Evolutionary conservation across 768 basidiomycete species (phyloP), one percentile per base, ranked within the genome.

Genomic region (Hydnum rufescens): DNA sequence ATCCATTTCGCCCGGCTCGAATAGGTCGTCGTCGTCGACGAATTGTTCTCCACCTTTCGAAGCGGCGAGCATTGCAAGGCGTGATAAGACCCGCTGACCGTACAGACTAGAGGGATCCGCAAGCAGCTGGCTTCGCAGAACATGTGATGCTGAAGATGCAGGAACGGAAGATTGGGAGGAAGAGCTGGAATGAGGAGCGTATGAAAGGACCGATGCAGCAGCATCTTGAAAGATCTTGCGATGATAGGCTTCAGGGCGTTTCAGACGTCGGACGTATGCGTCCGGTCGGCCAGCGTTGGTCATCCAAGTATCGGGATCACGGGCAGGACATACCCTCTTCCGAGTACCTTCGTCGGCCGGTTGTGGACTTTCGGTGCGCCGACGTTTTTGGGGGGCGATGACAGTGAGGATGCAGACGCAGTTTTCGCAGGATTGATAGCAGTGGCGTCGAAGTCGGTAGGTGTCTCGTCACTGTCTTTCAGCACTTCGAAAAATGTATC

Each of bases 21-120:
- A 50, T 18, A 50, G 49, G 18, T 50, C 49, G 18, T 50, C 49
- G 26, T 50, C 49, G 16, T 50, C 29, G 25, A 50, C 28, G 16
- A 16, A 29, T 18, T 32, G 13, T 50, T 50, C 49, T 5, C 49
- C 49, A 13, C 44, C 44, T 28, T 25, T 6, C 26, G 23, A 16
- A 6, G 16, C 26, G 25, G 26, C 30, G 26, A 47, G 44, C 26
- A 16, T 16, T 16, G 44, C 13, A 28, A 47, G 44, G 13, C 26
- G 13, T 13, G 13, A 13, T 28, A 32, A 31, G 8, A 29, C 28
- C 16, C 16, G 26, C 28, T 29, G 29, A 16, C 30, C 26, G 23
- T 13, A 16, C 29, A 32, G 26, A 18, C 18, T 8, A 5, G 13
- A 28, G 6, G 49, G 31, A 16, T 6, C 32, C 29, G 28, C 25